These are phyloP conservation scores for Linnemannia exigua DNA, from an alignment of 192 early-diverging fungal species.

Conservation along the genomic window DNA sequence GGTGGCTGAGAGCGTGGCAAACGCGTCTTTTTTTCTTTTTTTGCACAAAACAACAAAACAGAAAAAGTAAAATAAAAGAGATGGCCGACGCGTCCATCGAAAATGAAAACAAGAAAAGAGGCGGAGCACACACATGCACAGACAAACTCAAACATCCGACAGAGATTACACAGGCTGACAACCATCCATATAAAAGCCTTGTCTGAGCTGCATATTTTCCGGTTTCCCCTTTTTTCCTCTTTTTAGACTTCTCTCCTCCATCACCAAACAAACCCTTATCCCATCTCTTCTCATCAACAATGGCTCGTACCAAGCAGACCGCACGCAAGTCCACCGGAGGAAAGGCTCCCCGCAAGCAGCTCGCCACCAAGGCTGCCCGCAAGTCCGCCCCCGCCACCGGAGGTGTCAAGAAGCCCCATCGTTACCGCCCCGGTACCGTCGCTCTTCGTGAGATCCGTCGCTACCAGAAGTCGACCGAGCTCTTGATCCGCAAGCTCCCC, in stretches of 20 bases:
- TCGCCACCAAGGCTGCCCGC: constrained; percentile 97
- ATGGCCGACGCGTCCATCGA: background rate
- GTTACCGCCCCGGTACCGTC: constrained; percentile 91
- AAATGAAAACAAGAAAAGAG: background rate
- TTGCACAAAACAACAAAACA: background rate
- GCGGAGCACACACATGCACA: background rate
- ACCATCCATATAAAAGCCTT: background rate
- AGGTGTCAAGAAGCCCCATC: constrained; percentile 95
- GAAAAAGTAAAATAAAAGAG: background rate
- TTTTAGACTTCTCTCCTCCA: constrained; percentile 19
- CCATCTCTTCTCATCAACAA: constrained; percentile 44
- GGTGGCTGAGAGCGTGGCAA: no score
- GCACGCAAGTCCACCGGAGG: constrained; percentile 99
- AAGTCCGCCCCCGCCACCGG: constrained; percentile 94
- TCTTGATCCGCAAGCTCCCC: constrained; percentile 92
- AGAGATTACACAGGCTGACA: no score
- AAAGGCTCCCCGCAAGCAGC: constrained; percentile 99
- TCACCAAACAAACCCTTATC: constrained; percentile 30
- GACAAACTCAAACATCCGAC: background rate
- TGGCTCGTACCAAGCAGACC: constrained; percentile 88
- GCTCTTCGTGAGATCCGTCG: constrained; percentile 94
- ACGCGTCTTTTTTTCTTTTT: background rate
- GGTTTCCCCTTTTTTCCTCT: constrained; percentile 6
- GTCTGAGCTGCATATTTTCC: background rate
- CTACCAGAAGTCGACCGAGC: constrained; percentile 97